Evolutionary conservation across 169 alveolate genomes (phyloP), one percentile per base, ranked within the genome.

Genomic region (Theileria orientalis): DNA sequence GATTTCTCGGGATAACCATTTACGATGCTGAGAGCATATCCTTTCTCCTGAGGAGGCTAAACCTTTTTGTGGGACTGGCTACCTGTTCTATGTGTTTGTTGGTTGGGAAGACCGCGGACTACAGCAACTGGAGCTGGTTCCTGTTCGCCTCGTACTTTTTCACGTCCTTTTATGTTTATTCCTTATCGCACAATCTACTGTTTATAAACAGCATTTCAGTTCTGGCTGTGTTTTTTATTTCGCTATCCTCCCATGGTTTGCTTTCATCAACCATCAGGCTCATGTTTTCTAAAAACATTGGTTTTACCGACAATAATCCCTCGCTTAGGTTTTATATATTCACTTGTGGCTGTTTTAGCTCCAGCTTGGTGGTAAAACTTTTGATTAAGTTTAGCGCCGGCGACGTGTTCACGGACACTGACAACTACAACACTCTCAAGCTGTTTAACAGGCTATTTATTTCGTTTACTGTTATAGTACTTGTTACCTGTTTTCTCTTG

Each of bases 1-100:
- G 83, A 46, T 70, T 47, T 33, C 40, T 70, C 13, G 86, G 82
- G 37, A n/a, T 62, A 16, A 61, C 63, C 41, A 40, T 42, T 16
- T 42, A 40, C 42, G 80, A 78, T 13, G 83, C 76, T 3, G 74
- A 78, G 35, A 60, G 66, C 16, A 40, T 71, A 1, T 78, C 79
- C 60, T 78, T 64, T 49, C 67, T 78, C 60, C 6, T 78, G 23
- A 42, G 74, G 51, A 13, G 86, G 27, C 42, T 78, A 47, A 69
- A 78, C 52, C 52, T 70, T 29, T 61, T 71, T 49, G 44, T 78
- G 6, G 86, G 63, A 11, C 21, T 78, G 16, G 7, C 67, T n/a
- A 67, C 37, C 14, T 59, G 64, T 0, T 32, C 35, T 16, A 30
- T 52, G 29, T 62, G 46, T 32, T 51, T 76, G 40, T 16, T 42